These are phyloP conservation scores for Tilletia indica DNA, from an alignment of 1,284 basidiomycete genomes.

Conservation along the genomic window DNA sequence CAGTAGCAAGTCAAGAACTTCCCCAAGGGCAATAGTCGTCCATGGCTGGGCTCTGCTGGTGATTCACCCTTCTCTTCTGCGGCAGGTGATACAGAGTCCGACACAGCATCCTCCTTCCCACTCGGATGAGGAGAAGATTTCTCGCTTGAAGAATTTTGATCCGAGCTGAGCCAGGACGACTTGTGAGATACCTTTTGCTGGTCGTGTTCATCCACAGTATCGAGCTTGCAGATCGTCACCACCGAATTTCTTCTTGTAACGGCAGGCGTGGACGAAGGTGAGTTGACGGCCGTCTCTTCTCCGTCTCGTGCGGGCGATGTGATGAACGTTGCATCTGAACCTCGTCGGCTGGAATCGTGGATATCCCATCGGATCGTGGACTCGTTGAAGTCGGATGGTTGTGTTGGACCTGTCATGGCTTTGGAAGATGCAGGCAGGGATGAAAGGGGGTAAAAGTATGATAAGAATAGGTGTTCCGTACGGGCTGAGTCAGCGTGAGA, in stretches of 20 bases:
- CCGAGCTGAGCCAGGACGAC: too few species aligned
- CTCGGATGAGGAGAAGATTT: conserved; percentile 22
- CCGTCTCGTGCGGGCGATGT: too few species aligned
- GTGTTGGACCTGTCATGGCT: too few species aligned
- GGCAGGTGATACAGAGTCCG: conserved; percentile 25
- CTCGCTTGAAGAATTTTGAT: conserved; percentile 22
- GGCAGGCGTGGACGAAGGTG: conserved; percentile 11
- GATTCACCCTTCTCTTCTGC: conserved; percentile 27
- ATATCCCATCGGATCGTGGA: too few species aligned
- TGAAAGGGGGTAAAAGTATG: too few species aligned
- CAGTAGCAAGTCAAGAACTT: conserved; percentile 13
- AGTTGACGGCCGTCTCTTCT: conserved; percentile 22
- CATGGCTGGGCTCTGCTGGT: conserved; percentile 25
- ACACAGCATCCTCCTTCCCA: too few species aligned
- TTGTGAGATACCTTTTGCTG: not conserved
- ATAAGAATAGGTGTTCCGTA: too few species aligned
- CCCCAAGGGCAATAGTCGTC: conserved; percentile 21
- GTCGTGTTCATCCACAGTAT: conserved; percentile 28
- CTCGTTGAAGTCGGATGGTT: too few species aligned
- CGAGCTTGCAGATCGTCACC: not conserved
- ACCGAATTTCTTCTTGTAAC: not conserved
- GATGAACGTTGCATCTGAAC: too few species aligned
- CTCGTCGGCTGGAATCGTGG: too few species aligned
- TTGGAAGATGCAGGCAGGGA: too few species aligned
- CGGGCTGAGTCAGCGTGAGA: too few species aligned